Base-by-base conservation (phyloP, 2,329 filamentous ascomycete species). In the Penicillium verrucosum region DNA sequence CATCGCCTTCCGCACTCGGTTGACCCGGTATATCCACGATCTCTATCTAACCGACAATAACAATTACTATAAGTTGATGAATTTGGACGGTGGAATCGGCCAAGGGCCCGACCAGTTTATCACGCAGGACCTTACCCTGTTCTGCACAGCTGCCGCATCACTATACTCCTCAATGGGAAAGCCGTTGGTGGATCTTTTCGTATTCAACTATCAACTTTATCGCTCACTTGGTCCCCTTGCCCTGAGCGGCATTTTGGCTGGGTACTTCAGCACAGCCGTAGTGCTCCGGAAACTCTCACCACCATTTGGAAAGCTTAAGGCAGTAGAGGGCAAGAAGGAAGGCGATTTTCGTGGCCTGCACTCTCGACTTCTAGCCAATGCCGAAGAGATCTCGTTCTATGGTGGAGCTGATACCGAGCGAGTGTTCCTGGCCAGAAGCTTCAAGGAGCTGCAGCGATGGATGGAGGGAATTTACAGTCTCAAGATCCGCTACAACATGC, bases 391-490 rank as follows among this genome's bases (percentile, higher is more conserved):
- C 5, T 94, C 94, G 4, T 99, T 99, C 73, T 99, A 99, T 68
- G 92, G 92, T 27, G 94, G 94, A 36, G 92, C 93, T 8, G 90
- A 94, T 48, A 96, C 95, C 79, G 94, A 99, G 74, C 94, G 94
- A 75, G 86, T 89, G 2, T 95, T 97, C 72, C 80, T 99, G 10
- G 91, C 96, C 68, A 88, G 86, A 68, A 92, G 95, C 65, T 99
- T 97, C 79, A 90, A 88, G 72, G 94, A 93, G 45, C 81, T 99
- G 29, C 94, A 94, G 74, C 88, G 85, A 61, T 97, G 92, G 90
- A 97, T 99, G 93, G 94, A 99, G 73, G 89, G 90, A 43, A 97
- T 99, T 62, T 99, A 99, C 76, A 92, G 92, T 74, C 86, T 97
- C 63, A 97, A 97, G 76, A 96, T 99, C 63, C 88, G 92, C 16